These are phyloP conservation scores for Ogataea pilisensis DNA, from an alignment of 805 yeast species.

Conservation along the genomic window DNA sequence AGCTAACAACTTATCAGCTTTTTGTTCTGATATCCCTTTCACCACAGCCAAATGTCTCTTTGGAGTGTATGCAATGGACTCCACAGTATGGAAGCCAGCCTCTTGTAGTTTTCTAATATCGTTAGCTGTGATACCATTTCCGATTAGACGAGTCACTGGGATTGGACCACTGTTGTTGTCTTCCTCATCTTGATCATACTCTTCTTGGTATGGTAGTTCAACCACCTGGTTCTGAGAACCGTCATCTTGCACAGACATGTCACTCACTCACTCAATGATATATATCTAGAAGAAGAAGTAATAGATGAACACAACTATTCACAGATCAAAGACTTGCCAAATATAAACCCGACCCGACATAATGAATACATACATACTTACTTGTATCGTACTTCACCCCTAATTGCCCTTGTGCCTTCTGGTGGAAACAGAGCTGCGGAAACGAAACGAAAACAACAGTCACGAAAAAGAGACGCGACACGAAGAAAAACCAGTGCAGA, in stretches of 20 bases:
- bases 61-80: conserved; percentile 90
- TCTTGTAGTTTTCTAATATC: conserved; percentile 80
- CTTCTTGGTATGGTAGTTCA: conserved; percentile 19
- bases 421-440: no score
- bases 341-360: no score
- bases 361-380: no score
- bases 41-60: conserved; percentile 70
- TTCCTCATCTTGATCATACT: conserved; percentile 47
- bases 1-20: conserved; percentile 77
- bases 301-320: no score
- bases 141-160: conserved; percentile 51
- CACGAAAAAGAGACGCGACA: no score
- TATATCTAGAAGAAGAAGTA: not conserved
- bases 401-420: no score
- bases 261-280: no score
- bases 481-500: no score
- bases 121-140: conserved; percentile 78
- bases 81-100: conserved; percentile 85
- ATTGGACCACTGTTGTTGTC: conserved; percentile 45
- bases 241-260: conserved; percentile 1
- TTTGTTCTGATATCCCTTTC: conserved; percentile 93
- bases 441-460: no score
- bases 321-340: no score
- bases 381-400: no score
- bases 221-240: conserved; percentile 4